These are phyloP conservation scores for Sesbania bispinosa DNA, from an alignment of 306 rosid species.

Conservation along the genomic window DNA sequence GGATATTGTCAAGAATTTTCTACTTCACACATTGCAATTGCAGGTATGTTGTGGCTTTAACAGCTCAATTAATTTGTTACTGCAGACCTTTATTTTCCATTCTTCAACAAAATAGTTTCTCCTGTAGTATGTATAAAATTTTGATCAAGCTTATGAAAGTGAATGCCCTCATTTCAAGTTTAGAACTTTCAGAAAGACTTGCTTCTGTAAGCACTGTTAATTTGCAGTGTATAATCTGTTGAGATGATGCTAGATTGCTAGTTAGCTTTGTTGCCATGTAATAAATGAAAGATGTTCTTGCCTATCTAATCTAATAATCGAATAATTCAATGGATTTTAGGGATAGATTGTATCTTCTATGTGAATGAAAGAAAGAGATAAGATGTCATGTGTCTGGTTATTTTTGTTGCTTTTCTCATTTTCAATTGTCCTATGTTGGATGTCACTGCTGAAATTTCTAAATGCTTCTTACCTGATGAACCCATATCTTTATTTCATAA, in stretches of 20 bases:
- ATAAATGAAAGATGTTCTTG: neutral
- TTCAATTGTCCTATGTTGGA: neutral
- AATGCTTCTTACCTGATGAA: neutral
- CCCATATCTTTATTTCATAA: neutral
- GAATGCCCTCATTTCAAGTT: neutral
- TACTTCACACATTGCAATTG: conserved; percentile 82
- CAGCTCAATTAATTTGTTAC: conserved; percentile 16
- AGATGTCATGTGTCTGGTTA: neutral
- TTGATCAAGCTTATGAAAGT: neutral
- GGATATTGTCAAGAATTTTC: conserved; percentile 84
- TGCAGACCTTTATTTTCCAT: neutral
- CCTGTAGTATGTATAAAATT: neutral
- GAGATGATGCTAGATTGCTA: neutral
- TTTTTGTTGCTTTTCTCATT: neutral
- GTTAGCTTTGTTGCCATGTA: too few species aligned
- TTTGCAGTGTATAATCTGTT: neutral
- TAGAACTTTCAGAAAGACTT: neutral
- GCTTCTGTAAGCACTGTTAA: neutral
- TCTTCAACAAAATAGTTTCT: neutral
- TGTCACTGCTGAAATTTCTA: neutral
- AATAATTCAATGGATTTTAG: conserved; percentile 1
- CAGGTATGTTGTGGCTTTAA: conserved; percentile 50
- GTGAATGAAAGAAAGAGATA: neutral
- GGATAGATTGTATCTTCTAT: neutral
- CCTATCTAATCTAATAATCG: neutral